Base-by-base conservation (phyloP, 768 basidiomycete genomes). In the Tulasnella sp. region DNA sequence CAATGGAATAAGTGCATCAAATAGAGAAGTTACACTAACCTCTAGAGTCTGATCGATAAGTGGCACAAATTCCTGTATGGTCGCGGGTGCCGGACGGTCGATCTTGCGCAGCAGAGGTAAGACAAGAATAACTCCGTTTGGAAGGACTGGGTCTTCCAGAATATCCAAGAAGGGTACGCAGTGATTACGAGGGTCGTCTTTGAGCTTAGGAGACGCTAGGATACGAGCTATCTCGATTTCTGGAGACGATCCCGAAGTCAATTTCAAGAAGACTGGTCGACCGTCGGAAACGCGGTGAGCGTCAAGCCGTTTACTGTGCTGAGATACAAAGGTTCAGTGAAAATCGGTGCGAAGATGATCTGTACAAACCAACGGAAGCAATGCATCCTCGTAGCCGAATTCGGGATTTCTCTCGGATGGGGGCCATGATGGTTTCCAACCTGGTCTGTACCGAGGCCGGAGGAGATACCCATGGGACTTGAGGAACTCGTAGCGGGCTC, bases 381-480 rank as follows among this genome's bases (percentile, higher is more conserved):
- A 22, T 22, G 50, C 50, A n/a, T 54, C 50, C 50, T 54, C 50
- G 44, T 46, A 46, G 14, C 44, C 9, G 44, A 9, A 46, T 46
- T 46, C 44, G 44, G 44, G 44, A 46, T 46, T 46, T 46, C 44
- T 46, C 44, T 46, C 44, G 58, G 58, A 24, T 24, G 58, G 58
- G 8, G 58, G 58, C 58, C 64, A 69, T 28, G 28, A 28, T 69
- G 64, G 64, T 28, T 28, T 31, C 80, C 80, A 80, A 31, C 75
- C 80, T 46, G 80, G 80, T n/a, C 58, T 44, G 50, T 80, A 80
- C 16, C 80, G 80, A 40, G 80, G 80, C 0, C 80, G 74, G 6
- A 80, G 75, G 5, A 58, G 34, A 37, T 80, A 80, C 22, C 80
- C 80, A 48, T 42, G 80, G 18, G 18, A 22, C 48, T 76, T 44